Evolutionary conservation across 768 basidiomycete genomes (phyloP).

Genomic region (Lepiota subincarnata): DNA sequence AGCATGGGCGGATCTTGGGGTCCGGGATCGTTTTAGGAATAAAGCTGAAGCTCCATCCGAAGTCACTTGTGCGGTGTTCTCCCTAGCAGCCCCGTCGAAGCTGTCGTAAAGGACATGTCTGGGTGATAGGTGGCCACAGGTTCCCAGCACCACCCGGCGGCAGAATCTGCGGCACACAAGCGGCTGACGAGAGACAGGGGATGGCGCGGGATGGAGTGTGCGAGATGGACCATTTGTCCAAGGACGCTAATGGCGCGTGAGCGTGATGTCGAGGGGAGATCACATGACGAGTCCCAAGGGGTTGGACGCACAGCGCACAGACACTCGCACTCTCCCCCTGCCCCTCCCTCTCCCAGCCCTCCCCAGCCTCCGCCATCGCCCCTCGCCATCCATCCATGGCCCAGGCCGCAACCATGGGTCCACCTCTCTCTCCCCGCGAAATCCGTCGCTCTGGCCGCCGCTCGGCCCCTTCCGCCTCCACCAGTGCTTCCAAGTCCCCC

Average conservation of each 20-base stretch:
- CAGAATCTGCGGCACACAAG: no score
- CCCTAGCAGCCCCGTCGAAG: no score
- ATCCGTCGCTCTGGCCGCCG: constrained; percentile 76
- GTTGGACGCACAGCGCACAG: neutral
- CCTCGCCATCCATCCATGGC: constrained; percentile 39
- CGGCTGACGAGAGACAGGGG: no score
- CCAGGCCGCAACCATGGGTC: constrained; percentile 68
- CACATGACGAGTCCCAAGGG: constrained; percentile 6
- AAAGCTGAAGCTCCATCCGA: constrained; percentile 10
- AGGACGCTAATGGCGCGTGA: no score
- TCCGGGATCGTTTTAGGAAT: neutral
- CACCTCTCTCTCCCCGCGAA: constrained; percentile 72
- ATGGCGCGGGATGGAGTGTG: no score
- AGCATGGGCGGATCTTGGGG: constrained; percentile 10
- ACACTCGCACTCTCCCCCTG: constrained; percentile 10
- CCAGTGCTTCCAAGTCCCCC: constrained; percentile 69
- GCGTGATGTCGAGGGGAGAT: constrained; percentile 8
- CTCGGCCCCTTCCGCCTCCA: constrained; percentile 61
- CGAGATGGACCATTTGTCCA: no score
- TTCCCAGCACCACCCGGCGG: no score
- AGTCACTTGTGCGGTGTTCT: neutral
- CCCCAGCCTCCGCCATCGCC: neutral
- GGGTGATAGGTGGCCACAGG: no score
- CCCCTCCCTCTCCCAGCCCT: neutral
- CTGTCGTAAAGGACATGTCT: no score